Evolutionary conservation across 2,329 filamentous ascomycete species (phyloP), one percentile per base, ranked within the genome.

Genomic region (Chaetomium sp.): DNA sequence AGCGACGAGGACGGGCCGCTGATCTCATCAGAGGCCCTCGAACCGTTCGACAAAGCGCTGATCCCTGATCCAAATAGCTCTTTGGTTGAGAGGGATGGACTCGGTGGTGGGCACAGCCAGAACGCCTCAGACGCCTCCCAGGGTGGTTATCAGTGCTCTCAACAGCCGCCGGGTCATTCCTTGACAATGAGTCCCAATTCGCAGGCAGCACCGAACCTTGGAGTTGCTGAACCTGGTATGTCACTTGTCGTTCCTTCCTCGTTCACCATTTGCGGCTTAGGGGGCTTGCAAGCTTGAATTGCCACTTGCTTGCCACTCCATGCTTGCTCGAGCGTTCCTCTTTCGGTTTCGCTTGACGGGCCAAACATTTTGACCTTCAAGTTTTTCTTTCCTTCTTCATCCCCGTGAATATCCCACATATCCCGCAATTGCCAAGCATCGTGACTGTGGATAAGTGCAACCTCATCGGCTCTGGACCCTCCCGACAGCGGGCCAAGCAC

Each of bases 31-130:
- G 60, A 47, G 56, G 57, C 61, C 47, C 63, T 62, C 50, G 60
- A 59, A 33, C 60, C 54, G 57, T 62, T 66, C 61, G 66, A 65
- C 59, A 62, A 65, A 62, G 53, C 56, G 65, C 62, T 57, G 64
- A 70, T 69, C 67, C 65, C 58, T 65, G 66, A 49, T 58, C n/a
- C 33, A 29, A 42, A n/a, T 7, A 19, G 38, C 38, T 16, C 38
- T 47, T 21, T 42, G 50, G 25, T 55, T 8, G 31, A 50, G 38
- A 50, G 45, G 10, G 33, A 58, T 13, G 35, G 50, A 9, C 21
- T 42, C n/a, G 42, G 31, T 12, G 42, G 21, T 38, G 55, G 42
- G 29, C 54, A 47, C 29, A 45, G 45, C 25, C 38, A 50, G 7
- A 13, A 53, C 49, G 12, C 49, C 49, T 13, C 49, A 6, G 2